phyloP scores from a whole-genome alignment of 2,329 filamentous ascomycete species.

The Talaromyces sp. region DNA sequence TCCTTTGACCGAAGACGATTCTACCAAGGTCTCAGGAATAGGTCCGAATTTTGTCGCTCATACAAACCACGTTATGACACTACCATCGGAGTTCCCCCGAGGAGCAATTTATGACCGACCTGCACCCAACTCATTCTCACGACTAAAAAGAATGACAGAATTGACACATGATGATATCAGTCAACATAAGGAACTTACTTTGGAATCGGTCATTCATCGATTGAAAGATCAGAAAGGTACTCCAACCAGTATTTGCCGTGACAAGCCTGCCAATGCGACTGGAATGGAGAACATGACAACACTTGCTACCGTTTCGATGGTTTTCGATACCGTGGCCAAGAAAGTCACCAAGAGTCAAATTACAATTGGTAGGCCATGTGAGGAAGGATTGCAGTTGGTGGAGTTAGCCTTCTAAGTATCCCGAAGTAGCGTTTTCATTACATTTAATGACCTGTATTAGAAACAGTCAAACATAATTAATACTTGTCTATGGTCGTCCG shows the following conservation, averaged over 20 bases:
- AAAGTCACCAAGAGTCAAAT: background rate
- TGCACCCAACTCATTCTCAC: conserved; percentile 13
- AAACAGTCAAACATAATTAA: background rate
- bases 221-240: conserved; percentile 1
- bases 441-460: background rate
- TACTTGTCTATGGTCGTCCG: background rate
- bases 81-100: background rate
- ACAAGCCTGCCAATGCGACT: background rate
- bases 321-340: background rate
- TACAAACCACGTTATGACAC: conserved; percentile 13
- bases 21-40: background rate
- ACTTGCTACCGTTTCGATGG: conserved; percentile 1
- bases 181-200: background rate
- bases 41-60: background rate
- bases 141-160: conserved; percentile 3
- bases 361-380: conserved; percentile 1
- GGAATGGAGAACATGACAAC: conserved; percentile 16
- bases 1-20: background rate
- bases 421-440: background rate
- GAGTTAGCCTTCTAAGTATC: background rate
- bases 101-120: conserved; percentile 6
- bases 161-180: background rate
- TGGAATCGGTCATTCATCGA: background rate
- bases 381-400: background rate
- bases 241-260: conserved; percentile 5